These are phyloP conservation scores for Apocynum venetum DNA, from an alignment of 257 asterid species.

Conservation along the genomic window DNA sequence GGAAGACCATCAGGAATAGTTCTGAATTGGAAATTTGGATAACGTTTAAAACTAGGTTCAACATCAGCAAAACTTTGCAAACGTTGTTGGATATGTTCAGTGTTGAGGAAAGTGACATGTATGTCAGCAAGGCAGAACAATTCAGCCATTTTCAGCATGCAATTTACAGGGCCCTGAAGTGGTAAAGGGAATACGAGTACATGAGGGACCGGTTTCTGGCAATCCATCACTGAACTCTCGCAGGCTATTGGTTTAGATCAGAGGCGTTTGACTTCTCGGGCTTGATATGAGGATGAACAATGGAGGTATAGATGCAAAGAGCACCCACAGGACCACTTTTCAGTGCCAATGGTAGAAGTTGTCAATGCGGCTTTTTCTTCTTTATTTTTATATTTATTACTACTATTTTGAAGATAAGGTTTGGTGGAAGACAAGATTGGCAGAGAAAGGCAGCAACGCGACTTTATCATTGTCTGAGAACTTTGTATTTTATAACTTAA, in stretches of 20 bases:
- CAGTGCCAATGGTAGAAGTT: too few species aligned
- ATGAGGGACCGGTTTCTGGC: slow-evolving; percentile 30
- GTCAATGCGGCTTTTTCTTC: too few species aligned
- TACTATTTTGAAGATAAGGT: too few species aligned
- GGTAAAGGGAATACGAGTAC: slow-evolving; percentile 62
- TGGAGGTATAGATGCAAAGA: too few species aligned
- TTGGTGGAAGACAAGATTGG: too few species aligned
- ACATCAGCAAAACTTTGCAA: slow-evolving; percentile 24
- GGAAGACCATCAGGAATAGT: slow-evolving; percentile 59
- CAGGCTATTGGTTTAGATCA: neutral
- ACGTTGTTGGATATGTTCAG: slow-evolving; percentile 51
- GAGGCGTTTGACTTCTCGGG: neutral
- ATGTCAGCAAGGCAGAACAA: slow-evolving; percentile 32
- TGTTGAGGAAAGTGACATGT: slow-evolving; percentile 65
- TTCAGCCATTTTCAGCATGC: slow-evolving; percentile 57
- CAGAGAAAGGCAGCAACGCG: too few species aligned
- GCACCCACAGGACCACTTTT: too few species aligned
- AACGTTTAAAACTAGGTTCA: slow-evolving; percentile 23
- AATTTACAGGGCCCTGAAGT: slow-evolving; percentile 56
- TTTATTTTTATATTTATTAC: too few species aligned
- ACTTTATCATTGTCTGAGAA: too few species aligned
- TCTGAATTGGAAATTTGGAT: slow-evolving; percentile 30
- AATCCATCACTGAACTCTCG: slow-evolving; percentile 10
- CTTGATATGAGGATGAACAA: too few species aligned
- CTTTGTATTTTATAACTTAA: too few species aligned